Conservation (phyloP, 169 alveolate species). For the Besnoitia besnoiti region DNA sequence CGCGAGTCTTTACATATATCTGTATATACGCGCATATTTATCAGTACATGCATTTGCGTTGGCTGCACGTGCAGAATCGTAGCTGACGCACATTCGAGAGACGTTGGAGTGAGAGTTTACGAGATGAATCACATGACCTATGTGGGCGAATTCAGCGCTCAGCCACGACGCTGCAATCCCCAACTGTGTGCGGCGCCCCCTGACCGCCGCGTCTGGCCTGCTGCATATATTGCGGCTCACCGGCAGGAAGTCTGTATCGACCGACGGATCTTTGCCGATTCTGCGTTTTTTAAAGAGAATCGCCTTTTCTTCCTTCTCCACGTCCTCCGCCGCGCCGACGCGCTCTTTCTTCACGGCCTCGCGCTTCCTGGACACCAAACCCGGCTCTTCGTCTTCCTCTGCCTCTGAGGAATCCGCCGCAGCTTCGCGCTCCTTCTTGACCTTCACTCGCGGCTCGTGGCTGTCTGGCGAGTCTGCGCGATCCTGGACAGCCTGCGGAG, state of each 20-base stretch:
- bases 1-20: too few species aligned
- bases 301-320: neutral
- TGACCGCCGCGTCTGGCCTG: too few species aligned
- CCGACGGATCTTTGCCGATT: slow-evolving; percentile 65
- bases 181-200: too few species aligned
- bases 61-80: too few species aligned
- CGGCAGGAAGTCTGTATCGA: slow-evolving; percentile 63
- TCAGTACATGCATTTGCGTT: too few species aligned
- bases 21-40: neutral
- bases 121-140: too few species aligned
- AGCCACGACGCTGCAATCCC: too few species aligned
- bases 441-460: neutral
- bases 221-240: too few species aligned
- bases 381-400: neutral
- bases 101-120: too few species aligned
- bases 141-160: too few species aligned
- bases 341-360: neutral
- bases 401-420: neutral
- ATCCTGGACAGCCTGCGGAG: neutral
- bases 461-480: neutral
- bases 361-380: neutral
- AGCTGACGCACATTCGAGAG: too few species aligned
- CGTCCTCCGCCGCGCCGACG: neutral
- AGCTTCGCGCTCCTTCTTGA: neutral
- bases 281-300: neutral